These are phyloP conservation scores for Aspergillus latus DNA, from an alignment of 2,329 filamentous ascomycete genomes.

Conservation along the genomic window DNA sequence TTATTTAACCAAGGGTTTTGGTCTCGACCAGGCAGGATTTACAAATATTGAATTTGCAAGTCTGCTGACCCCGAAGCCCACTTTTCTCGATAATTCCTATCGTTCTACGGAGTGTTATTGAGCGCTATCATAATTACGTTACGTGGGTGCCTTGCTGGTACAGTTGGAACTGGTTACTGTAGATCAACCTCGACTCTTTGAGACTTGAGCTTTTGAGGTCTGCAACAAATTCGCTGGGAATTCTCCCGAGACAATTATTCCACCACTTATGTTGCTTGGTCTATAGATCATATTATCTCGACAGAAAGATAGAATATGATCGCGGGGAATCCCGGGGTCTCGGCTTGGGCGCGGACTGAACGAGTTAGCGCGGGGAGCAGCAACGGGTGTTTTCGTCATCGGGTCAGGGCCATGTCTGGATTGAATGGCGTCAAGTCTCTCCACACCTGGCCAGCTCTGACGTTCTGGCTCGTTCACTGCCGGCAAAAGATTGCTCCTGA, in stretches of 20 bases:
- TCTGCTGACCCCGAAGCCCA: slow-evolving; percentile 26
- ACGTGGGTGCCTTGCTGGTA: background rate
- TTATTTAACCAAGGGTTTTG: background rate
- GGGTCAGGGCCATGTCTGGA: background rate
- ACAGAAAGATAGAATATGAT: background rate
- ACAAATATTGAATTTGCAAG: slow-evolving; percentile 14
- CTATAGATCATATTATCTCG: background rate
- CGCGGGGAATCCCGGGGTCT: slow-evolving; percentile 25
- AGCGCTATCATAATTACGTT: slow-evolving; percentile 9
- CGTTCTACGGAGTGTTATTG: slow-evolving; percentile 1
- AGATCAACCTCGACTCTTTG: background rate
- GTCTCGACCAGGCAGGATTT: slow-evolving; percentile 6
- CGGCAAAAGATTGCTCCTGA: slow-evolving; percentile 21
- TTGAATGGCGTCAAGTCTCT: slow-evolving; percentile 20
- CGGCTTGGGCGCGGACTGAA: slow-evolving; percentile 14
- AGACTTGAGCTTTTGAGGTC: background rate
- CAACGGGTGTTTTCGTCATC: slow-evolving; percentile 7
- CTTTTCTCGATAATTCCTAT: slow-evolving; percentile 11
- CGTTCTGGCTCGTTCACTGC: slow-evolving; percentile 14
- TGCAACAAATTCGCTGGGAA: background rate
- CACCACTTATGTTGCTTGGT: background rate
- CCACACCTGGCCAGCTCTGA: slow-evolving; percentile 11
- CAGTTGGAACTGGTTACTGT: background rate
- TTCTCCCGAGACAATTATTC: slow-evolving; percentile 1
- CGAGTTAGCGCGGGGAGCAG: slow-evolving; percentile 21